Evolutionary conservation across 106 monocot genomes (phyloP).

Genomic region (Dendrobium chrysotoxum): DNA sequence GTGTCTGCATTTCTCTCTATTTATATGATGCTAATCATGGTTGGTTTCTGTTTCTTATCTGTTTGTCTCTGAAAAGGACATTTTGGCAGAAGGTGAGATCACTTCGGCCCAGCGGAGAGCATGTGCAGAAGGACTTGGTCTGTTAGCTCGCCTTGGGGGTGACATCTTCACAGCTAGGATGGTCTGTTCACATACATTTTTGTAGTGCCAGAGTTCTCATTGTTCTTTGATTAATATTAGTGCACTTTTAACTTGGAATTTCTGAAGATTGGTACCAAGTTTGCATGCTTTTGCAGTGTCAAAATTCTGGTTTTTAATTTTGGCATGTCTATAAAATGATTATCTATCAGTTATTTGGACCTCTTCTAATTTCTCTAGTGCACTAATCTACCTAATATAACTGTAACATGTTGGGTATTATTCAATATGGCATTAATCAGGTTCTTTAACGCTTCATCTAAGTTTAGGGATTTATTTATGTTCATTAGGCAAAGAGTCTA

Average conservation of each 20-base stretch:
- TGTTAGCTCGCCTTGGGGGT: constrained; percentile 79
- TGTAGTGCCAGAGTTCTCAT: not conserved
- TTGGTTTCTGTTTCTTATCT: constrained; percentile 1
- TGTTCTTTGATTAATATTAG: not conserved
- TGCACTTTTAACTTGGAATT: not conserved
- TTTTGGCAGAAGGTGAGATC: constrained; percentile 69
- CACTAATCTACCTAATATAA: not conserved
- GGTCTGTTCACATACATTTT: constrained; percentile 33
- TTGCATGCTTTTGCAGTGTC: not conserved
- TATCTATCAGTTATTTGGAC: not conserved
- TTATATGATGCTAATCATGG: not conserved
- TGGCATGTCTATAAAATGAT: not conserved
- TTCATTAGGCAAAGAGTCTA: constrained; percentile 57
- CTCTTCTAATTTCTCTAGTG: constrained; percentile 1
- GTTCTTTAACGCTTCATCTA: not conserved
- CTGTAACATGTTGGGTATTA: not conserved
- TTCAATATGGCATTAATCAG: not conserved
- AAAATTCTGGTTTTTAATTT: not conserved
- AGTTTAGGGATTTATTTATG: not conserved
- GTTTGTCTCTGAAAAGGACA: constrained; percentile 32
- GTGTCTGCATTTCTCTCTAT: not conserved
- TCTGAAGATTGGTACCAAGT: not conserved
- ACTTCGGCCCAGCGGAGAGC: constrained; percentile 76
- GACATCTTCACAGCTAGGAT: constrained; percentile 86
- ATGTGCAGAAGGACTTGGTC: constrained; percentile 82